Base-by-base conservation (phyloP, 202 grass and related monocot genomes). In the Tripidium arundinaceum region DNA sequence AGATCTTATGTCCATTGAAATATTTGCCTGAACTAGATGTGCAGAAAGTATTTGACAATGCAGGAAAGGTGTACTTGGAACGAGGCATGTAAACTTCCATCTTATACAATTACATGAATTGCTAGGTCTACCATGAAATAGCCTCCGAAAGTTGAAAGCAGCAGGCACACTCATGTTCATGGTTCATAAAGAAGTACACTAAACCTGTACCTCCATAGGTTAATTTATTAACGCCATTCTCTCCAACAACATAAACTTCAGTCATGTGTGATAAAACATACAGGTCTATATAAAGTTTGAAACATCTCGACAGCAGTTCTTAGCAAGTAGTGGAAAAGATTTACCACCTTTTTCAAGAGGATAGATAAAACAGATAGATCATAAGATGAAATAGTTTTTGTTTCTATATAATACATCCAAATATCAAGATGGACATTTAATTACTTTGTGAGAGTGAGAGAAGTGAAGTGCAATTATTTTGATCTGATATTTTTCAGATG, bases 71-170 rank as follows among this genome's bases (percentile, higher is more conserved):
- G 7, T 68, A 65, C 9, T n/a, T 52, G 49, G 18, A 50, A 58
- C 15, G 3, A 58, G 47, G 34, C 49, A 52, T 52, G 49, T 52
- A 54, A n/a, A 52, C 18, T 52, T n/a, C 38, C 24, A 52, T 34
- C 64, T 47, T 42, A 62, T 72, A 28, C 52, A 49, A 34, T 43
- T 50, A 50, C 46, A 50, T 19, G 16, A 50, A 50, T 50, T 76
- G 58, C 81, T 75, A 59, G 21, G 6, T 84, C 27, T 77, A 77
- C 28, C 36, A 61, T 62, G 50, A 26, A 36, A 38, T 19, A 42
- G 12, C 65, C n/a, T 42, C 24, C 0, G 1, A 77, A 84, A 77
- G 42, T 66, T 43, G 62, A 21, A 68, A 40, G 37, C 24, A 68
- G 65, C 31, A 68, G 6, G n/a, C n/a, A n/a, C n/a, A 12, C 19